Evolutionary conservation across 1,139 yeast genomes (phyloP).

Genomic region (Taphrina deformans): DNA sequence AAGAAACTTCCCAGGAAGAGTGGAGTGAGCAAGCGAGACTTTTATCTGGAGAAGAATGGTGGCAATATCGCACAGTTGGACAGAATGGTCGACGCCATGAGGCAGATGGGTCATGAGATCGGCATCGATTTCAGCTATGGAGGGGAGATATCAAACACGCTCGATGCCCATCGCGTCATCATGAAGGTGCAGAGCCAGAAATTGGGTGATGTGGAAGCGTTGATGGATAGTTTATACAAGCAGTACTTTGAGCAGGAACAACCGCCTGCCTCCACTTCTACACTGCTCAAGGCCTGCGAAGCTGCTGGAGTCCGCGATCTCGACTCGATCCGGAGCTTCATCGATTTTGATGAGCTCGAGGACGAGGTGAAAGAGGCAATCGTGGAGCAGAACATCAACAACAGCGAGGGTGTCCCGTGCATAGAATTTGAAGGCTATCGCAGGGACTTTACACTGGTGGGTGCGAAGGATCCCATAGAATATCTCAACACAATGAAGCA

Average conservation of each 20-base stretch:
- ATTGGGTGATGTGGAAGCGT: constrained; percentile 10
- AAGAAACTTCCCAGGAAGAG: background rate
- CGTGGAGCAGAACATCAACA: constrained; percentile 17
- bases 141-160: constrained; percentile 3
- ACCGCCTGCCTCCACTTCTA: background rate
- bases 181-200: background rate
- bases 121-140: constrained; percentile 19
- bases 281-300: constrained; percentile 4
- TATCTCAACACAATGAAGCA: constrained; percentile 19
- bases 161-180: constrained; percentile 11
- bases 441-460: constrained; percentile 27
- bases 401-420: constrained; percentile 18
- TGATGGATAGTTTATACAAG: constrained; percentile 16
- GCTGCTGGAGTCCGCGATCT: constrained; percentile 10
- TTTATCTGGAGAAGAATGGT: constrained; percentile 16
- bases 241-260: constrained; percentile 17
- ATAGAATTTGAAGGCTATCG: constrained; percentile 16
- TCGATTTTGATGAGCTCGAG: constrained; percentile 1
- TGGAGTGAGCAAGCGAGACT: constrained; percentile 6
- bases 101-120: background rate
- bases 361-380: constrained; percentile 11
- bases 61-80: constrained; percentile 7
- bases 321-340: background rate
- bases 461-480: constrained; percentile 19
- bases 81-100: constrained; percentile 12